Conservation (phyloP, 768 basidiomycete species). For the Naganishia antarctica region DNA sequence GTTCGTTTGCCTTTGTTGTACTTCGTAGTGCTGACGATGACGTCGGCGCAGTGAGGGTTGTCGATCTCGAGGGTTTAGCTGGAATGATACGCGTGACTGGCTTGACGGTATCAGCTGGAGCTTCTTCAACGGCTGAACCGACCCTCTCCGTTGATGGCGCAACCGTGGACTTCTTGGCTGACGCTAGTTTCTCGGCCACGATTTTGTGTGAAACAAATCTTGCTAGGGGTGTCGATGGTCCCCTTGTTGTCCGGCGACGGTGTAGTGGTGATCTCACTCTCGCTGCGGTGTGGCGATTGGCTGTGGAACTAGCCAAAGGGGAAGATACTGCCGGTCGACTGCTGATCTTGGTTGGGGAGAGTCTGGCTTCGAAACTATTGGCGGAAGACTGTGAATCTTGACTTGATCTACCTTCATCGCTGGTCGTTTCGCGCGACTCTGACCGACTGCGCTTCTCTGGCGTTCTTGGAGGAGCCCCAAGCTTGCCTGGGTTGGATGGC, state of each 20-base stretch:
- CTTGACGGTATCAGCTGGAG: neutral
- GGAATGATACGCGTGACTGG: neutral
- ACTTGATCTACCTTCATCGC: neutral
- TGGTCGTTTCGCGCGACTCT: neutral
- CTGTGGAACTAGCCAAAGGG: conserved; percentile 18
- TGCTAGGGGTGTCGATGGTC: conserved; percentile 26
- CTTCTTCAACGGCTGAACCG: neutral
- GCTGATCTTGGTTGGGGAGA: conserved; percentile 3
- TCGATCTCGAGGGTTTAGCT: neutral
- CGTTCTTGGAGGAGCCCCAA: neutral
- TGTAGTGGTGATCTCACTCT: conserved; percentile 5
- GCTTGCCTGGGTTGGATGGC: too few species aligned
- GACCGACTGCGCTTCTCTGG: conserved; percentile 1
- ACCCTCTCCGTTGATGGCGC: neutral
- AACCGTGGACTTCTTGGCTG: conserved; percentile 19
- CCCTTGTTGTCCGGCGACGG: conserved; percentile 17
- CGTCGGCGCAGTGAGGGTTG: conserved; percentile 11
- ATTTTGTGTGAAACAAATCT: conserved; percentile 28
- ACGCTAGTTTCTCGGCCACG: conserved; percentile 27
- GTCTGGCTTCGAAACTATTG: too few species aligned
- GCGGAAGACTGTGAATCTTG: neutral
- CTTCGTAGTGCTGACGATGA: conserved; percentile 11
- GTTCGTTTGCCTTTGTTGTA: conserved; percentile 15
- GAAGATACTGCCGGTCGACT: conserved; percentile 20
- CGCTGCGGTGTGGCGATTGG: neutral